Evolutionary conservation across 2,329 filamentous ascomycete genomes (phyloP).

Genomic region (Fusarium odoratissimum): DNA sequence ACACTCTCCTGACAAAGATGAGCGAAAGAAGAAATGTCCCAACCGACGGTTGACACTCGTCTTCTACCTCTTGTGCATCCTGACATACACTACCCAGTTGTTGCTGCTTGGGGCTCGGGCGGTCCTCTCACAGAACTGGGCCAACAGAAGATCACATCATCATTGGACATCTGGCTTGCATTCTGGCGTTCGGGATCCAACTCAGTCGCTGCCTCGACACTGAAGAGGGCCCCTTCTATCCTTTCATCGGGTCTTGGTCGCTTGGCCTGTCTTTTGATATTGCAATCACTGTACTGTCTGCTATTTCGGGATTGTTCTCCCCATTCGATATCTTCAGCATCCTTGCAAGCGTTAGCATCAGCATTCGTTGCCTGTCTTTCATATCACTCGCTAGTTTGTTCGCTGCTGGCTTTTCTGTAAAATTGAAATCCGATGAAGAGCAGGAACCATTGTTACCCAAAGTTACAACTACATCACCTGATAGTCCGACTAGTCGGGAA

Average conservation of each 20-base stretch:
- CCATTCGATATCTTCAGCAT: conserved; percentile 31
- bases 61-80: conserved; percentile 57
- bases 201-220: conserved; percentile 65
- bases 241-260: conserved; percentile 71
- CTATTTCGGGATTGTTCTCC: conserved; percentile 1
- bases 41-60: conserved; percentile 50
- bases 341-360: conserved; percentile 40
- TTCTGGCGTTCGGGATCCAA: conserved; percentile 72
- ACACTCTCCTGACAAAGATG: conserved; percentile 54
- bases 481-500: conserved; percentile 41
- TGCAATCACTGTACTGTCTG: conserved; percentile 52
- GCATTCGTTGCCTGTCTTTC: conserved; percentile 37
- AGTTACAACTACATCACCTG: conserved; percentile 30
- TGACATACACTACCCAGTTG: conserved; percentile 62
- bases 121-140: conserved; percentile 51
- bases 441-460: conserved; percentile 66
- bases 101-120: conserved; percentile 53
- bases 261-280: conserved; percentile 69
- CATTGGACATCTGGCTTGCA: conserved; percentile 70
- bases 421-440: conserved; percentile 63
- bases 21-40: conserved; percentile 30
- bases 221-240: conserved; percentile 67
- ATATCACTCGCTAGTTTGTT: conserved; percentile 30
- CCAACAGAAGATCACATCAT: conserved; percentile 60
- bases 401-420: conserved; percentile 21